Percentiles rank a stretch among this genome's conserved stretches.
Conservation (phyloP, 2,329 filamentous ascomycete species). For the Blastomyces gilchristii region DNA sequence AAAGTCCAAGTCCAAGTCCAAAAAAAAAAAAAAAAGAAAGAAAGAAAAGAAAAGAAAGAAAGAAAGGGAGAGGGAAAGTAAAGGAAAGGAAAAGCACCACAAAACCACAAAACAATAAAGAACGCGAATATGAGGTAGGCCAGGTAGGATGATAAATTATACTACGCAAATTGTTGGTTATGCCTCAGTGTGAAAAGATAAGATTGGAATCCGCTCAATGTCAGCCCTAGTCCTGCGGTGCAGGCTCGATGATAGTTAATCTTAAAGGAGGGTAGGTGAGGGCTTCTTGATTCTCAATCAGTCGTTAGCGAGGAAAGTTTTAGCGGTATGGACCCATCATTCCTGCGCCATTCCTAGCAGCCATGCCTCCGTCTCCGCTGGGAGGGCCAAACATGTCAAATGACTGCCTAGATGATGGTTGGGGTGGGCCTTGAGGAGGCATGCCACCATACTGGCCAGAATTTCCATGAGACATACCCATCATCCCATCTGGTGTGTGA, state of each 20-base stretch:
- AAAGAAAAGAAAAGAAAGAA: conserved; percentile 1
- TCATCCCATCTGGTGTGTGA: conserved; percentile 29
- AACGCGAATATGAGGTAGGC: neutral
- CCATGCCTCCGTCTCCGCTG: conserved; percentile 17
- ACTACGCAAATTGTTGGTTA: neutral
- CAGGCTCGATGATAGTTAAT: neutral
- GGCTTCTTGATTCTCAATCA: neutral
- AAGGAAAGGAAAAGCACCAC: neutral
- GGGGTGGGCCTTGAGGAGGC: conserved; percentile 30
- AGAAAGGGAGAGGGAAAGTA: neutral
- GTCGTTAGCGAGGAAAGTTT: neutral
- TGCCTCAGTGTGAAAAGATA: neutral
- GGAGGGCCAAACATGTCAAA: conserved; percentile 37
- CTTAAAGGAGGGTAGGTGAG: neutral
- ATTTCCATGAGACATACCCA: conserved; percentile 28
- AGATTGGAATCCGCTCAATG: neutral
- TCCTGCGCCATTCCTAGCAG: conserved; percentile 9
- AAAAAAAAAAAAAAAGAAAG: neutral
- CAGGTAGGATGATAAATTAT: conserved; percentile 4
- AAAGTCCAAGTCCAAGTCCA: neutral
- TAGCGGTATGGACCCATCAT: conserved; percentile 19
- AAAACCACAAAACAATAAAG: neutral
- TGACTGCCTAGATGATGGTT: conserved; percentile 30
- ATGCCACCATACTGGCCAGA: conserved; percentile 29
- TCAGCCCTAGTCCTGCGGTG: neutral